Evolutionary conservation across 2,329 filamentous ascomycete genomes (phyloP).

Genomic region (Monosporascus sp.): DNA sequence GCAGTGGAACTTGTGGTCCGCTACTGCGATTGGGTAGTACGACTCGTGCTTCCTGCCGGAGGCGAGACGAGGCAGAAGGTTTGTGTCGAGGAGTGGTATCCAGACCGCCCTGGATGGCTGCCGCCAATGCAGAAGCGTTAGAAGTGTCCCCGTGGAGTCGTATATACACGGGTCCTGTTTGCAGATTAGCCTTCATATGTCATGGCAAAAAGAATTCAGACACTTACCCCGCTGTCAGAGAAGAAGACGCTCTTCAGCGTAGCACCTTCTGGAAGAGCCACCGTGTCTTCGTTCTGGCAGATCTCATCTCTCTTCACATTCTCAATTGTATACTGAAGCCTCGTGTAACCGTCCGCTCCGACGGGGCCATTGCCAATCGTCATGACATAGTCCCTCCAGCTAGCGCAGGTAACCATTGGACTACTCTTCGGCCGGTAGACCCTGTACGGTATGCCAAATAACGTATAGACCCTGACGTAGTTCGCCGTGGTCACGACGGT

Average conservation of each 20-base stretch:
- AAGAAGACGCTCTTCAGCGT: constrained; percentile 83
- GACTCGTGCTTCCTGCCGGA: constrained; percentile 80
- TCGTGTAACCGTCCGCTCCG: constrained; percentile 68
- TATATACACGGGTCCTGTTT: constrained; percentile 87
- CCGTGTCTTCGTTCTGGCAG: constrained; percentile 89
- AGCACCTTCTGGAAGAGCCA: constrained; percentile 72
- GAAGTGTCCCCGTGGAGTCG: constrained; percentile 81
- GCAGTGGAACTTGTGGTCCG: constrained; percentile 89
- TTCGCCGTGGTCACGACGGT: constrained; percentile 81
- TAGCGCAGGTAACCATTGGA: constrained; percentile 86
- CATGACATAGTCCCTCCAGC: constrained; percentile 93
- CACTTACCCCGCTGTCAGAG: constrained; percentile 75
- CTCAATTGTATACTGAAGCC: constrained; percentile 84
- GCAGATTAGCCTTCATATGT: constrained; percentile 11
- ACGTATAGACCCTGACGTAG: constrained; percentile 87
- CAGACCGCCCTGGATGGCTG: constrained; percentile 78
- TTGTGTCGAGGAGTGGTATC: constrained; percentile 90
- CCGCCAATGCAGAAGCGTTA: constrained; percentile 89
- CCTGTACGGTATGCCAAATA: constrained; percentile 84
- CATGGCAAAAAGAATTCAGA: constrained; percentile 3
- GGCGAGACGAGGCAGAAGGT: constrained; percentile 71
- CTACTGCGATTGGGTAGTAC: constrained; percentile 94
- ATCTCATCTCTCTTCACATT: constrained; percentile 90
- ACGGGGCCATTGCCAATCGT: constrained; percentile 91
- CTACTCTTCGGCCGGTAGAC: constrained; percentile 89